Conservation (phyloP, 495 filamentous ascomycete genomes). For the Annulohypoxylon bovei region DNA sequence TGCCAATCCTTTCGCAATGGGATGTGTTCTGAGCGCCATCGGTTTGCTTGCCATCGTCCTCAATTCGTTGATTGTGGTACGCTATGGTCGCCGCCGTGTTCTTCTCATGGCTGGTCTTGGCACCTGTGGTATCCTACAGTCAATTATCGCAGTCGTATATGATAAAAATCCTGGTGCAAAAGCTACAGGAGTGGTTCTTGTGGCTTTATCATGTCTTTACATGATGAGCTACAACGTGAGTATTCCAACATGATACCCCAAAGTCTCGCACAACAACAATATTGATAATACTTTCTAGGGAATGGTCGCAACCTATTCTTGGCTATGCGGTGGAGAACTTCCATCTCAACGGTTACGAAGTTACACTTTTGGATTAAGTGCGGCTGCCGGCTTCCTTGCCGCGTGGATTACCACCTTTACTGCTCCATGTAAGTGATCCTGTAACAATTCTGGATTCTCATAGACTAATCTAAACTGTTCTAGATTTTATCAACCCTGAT, state of each 20-base stretch:
- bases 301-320: slow-evolving; percentile 58
- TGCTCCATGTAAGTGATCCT: slow-evolving; percentile 50
- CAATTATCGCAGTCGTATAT: slow-evolving; percentile 59
- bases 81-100: slow-evolving; percentile 56
- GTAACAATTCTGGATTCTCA: not conserved
- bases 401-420: slow-evolving; percentile 62
- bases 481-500: slow-evolving; percentile 62
- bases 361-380: slow-evolving; percentile 58
- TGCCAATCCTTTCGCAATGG: slow-evolving; percentile 60
- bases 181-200: slow-evolving; percentile 54
- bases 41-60: slow-evolving; percentile 59
- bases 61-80: slow-evolving; percentile 57
- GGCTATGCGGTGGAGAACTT: slow-evolving; percentile 61
- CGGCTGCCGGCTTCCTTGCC: slow-evolving; percentile 54
- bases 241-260: slow-evolving; percentile 26
- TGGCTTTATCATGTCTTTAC: slow-evolving; percentile 58
- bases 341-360: slow-evolving; percentile 55
- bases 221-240: slow-evolving; percentile 59
- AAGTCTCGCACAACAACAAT: slow-evolving; percentile 26
- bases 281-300: slow-evolving; percentile 21
- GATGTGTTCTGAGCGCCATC: slow-evolving; percentile 58
- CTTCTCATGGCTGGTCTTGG: slow-evolving; percentile 57
- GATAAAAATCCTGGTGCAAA: slow-evolving; percentile 53
- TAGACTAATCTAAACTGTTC: not conserved
- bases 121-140: slow-evolving; percentile 55